Conservation (phyloP, 768 basidiomycete species). For the Sporobolomyces roseus region DNA sequence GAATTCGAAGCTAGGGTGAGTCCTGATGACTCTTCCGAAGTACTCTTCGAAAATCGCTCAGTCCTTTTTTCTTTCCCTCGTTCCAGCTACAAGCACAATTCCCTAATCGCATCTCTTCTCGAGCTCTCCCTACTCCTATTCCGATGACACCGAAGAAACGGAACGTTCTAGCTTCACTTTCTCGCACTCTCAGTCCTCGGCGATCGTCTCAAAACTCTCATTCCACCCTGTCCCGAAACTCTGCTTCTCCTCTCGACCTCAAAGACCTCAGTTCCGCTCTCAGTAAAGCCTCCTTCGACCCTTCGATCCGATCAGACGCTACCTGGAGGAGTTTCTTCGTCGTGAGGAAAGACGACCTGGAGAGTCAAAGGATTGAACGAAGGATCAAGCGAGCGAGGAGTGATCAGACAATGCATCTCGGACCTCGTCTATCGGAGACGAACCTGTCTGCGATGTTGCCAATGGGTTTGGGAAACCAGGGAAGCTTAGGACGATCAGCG, state of each 20-base stretch:
- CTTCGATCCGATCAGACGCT: constrained; percentile 60
- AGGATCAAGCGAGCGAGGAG: constrained; percentile 82
- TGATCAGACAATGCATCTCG: constrained; percentile 69
- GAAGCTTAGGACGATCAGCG: neutral
- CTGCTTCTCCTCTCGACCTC: constrained; percentile 23
- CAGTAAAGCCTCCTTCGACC: constrained; percentile 69
- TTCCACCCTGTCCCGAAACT: constrained; percentile 56
- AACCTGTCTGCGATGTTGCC: too few relatives aligned
- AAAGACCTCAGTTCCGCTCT: constrained; percentile 71
- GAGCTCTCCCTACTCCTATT: neutral
- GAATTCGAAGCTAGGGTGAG: constrained; percentile 68
- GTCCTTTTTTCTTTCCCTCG: neutral
- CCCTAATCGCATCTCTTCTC: constrained; percentile 59
- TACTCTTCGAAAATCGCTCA: neutral
- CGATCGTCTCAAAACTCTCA: constrained; percentile 43
- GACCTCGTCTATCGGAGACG: neutral
- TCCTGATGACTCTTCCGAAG: neutral
- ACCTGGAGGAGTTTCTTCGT: constrained; percentile 82
- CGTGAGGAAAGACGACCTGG: constrained; percentile 79
- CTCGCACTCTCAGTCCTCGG: constrained; percentile 37
- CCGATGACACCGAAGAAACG: constrained; percentile 22
- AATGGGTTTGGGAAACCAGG: neutral
- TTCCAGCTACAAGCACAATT: constrained; percentile 56
- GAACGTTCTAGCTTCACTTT: constrained; percentile 36
- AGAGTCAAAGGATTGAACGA: constrained; percentile 78